Conservation (phyloP, 495 filamentous ascomycete species). For the Penicillium ucsense region DNA sequence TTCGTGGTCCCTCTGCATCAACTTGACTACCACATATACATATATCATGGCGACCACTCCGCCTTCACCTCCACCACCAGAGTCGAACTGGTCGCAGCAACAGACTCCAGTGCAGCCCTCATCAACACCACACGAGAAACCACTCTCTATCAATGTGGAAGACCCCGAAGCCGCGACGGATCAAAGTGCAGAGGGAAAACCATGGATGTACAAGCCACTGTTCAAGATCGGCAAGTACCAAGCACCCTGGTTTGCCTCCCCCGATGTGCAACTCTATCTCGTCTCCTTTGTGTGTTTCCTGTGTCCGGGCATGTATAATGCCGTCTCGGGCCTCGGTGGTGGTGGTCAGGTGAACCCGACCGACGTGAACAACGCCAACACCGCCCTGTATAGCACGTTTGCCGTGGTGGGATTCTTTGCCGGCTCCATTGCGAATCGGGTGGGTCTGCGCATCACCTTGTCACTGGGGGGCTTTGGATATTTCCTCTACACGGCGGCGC, state of each 20-base stretch:
- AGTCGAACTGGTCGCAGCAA: slow-evolving; percentile 5
- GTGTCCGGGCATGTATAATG: slow-evolving; percentile 83
- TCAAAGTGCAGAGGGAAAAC: slow-evolving; percentile 19
- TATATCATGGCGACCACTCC: slow-evolving; percentile 6
- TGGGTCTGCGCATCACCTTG: slow-evolving; percentile 65
- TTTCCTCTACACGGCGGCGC: slow-evolving; percentile 68
- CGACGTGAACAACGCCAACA: slow-evolving; percentile 60
- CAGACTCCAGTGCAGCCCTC: background rate
- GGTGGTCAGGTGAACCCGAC: slow-evolving; percentile 51
- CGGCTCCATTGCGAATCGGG: slow-evolving; percentile 64
- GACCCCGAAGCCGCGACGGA: slow-evolving; percentile 24
- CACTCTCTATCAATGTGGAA: slow-evolving; percentile 1
- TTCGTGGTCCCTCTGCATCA: background rate
- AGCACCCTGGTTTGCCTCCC: slow-evolving; percentile 66
- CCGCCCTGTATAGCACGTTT: slow-evolving; percentile 74
- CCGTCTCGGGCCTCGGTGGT: slow-evolving; percentile 64
- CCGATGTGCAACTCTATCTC: slow-evolving; percentile 61
- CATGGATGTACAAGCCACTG: slow-evolving; percentile 61
- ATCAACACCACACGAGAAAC: slow-evolving; percentile 1
- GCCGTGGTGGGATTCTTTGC: slow-evolving; percentile 82
- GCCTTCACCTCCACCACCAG: background rate
- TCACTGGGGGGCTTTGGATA: slow-evolving; percentile 81
- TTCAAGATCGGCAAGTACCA: slow-evolving; percentile 43
- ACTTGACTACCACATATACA: background rate
- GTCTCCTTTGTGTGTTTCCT: slow-evolving; percentile 83